These are phyloP conservation scores for Cucurbita ficifolia DNA, from an alignment of 306 rosid genomes.

Conservation along the genomic window DNA sequence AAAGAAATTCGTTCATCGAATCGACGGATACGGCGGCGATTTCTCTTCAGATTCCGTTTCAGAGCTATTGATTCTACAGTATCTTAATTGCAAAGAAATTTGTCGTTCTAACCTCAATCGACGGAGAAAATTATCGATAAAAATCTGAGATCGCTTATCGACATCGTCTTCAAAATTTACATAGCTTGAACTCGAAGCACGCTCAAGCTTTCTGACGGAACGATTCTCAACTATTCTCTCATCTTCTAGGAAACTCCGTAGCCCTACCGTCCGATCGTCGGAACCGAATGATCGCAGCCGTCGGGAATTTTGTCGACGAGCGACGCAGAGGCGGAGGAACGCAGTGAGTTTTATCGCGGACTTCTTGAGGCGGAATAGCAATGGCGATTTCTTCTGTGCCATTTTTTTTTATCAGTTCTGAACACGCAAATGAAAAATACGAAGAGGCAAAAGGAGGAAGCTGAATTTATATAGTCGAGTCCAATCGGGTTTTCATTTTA, in stretches of 20 bases:
- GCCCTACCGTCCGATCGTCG: conserved; percentile 4
- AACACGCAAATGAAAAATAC: not conserved
- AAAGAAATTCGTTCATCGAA: not conserved
- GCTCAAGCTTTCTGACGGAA: conserved; percentile 7
- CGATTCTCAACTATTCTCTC: conserved; percentile 4
- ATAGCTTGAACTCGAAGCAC: conserved; percentile 8
- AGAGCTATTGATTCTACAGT: conserved; percentile 1
- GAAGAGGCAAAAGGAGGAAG: not conserved
- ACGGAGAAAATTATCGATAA: conserved; percentile 40
- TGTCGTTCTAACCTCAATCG: conserved; percentile 35
- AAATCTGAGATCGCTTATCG: conserved; percentile 43
- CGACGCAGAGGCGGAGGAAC: not conserved
- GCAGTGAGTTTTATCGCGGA: conserved; percentile 26
- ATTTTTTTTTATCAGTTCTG: not conserved
- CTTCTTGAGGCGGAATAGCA: conserved; percentile 5
- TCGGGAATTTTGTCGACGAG: not conserved
- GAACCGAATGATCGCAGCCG: conserved; percentile 14
- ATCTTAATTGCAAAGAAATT: conserved; percentile 31
- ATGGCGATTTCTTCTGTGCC: not conserved
- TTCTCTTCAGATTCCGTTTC: not conserved
- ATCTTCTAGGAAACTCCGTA: conserved; percentile 22
- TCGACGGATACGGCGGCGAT: not conserved
- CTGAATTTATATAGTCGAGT: not conserved
- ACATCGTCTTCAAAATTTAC: conserved; percentile 22
- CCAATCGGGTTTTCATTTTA: not conserved